Evolutionary conservation across 78 protist genomes (phyloP).

Genomic region (Andalucia godoyi): DNA sequence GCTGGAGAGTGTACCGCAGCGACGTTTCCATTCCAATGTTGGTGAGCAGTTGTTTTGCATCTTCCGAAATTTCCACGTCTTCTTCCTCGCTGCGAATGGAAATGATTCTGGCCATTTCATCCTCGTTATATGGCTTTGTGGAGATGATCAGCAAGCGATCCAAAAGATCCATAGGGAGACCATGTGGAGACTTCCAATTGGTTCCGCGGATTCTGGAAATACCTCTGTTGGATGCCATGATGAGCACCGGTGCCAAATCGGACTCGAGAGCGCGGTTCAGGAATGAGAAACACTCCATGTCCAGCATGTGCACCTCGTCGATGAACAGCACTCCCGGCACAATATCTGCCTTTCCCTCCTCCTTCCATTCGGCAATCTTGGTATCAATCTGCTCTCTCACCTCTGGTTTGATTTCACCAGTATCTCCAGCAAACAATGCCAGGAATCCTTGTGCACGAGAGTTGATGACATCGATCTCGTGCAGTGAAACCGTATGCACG

Average conservation of each 20-base stretch:
- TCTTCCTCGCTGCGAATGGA: constrained; percentile 73
- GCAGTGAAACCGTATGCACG: constrained; percentile 86
- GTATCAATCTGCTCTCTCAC: constrained; percentile 89
- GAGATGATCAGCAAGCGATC: constrained; percentile 69
- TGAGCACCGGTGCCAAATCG: constrained; percentile 85
- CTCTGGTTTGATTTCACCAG: constrained; percentile 58
- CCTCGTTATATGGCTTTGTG: constrained; percentile 17
- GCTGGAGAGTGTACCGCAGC: constrained; percentile 88
- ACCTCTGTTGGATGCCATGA: constrained; percentile 94
- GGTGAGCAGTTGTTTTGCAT: constrained; percentile 71
- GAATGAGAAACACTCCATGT: constrained; percentile 96
- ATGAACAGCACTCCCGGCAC: constrained; percentile 97
- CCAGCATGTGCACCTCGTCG: constrained; percentile 98
- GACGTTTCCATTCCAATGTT: constrained; percentile 70
- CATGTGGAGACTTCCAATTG: constrained; percentile 85
- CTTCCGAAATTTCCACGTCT: constrained; percentile 85
- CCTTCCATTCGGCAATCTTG: constrained; percentile 94
- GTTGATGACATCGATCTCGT: constrained; percentile 98
- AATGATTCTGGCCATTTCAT: constrained; percentile 29
- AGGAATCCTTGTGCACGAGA: constrained; percentile 86
- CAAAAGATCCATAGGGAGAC: constrained; percentile 93
- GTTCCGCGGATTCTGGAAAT: constrained; percentile 90
- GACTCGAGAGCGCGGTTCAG: constrained; percentile 93
- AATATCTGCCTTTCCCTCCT: constrained; percentile 93
- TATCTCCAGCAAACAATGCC: constrained; percentile 93